These are phyloP conservation scores for Favolaschia claudopus DNA, from an alignment of 768 basidiomycete genomes.

Conservation along the genomic window DNA sequence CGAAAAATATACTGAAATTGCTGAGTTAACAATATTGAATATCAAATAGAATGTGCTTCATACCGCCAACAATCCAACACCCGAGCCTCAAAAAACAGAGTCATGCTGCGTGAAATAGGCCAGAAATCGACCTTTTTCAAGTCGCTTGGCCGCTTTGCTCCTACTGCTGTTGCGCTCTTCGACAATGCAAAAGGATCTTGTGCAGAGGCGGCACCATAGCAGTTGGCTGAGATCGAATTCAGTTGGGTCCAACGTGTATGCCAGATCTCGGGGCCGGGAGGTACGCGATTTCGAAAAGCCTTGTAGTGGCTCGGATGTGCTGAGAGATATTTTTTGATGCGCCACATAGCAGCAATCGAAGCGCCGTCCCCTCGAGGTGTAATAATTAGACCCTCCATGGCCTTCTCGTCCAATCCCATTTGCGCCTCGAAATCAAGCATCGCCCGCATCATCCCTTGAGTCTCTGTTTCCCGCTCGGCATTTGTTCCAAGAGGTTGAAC, in stretches of 20 bases:
- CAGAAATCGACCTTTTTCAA: conserved; percentile 33
- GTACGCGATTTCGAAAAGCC: conserved; percentile 28
- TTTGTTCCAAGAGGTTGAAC: conserved; percentile 34
- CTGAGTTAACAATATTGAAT: neutral
- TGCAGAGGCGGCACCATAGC: conserved; percentile 26
- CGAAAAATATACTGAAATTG: neutral
- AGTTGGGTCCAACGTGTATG: conserved; percentile 29
- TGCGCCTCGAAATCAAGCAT: conserved; percentile 23
- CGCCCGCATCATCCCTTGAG: conserved; percentile 30
- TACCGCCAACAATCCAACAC: conserved; percentile 13
- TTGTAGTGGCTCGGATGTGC: conserved; percentile 26
- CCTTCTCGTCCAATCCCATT: conserved; percentile 28
- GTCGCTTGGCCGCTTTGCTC: conserved; percentile 27
- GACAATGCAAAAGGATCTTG: conserved; percentile 29
- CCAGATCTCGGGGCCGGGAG: conserved; percentile 28
- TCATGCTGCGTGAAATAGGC: conserved; percentile 32
- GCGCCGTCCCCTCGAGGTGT: conserved; percentile 27
- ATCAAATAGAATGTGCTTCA: neutral
- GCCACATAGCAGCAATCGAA: conserved; percentile 27
- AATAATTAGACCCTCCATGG: conserved; percentile 23
- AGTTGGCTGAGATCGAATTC: conserved; percentile 28
- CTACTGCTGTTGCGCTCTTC: conserved; percentile 21
- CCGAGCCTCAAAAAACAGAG: conserved; percentile 30
- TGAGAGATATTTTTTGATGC: conserved; percentile 25
- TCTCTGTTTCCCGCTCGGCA: conserved; percentile 29